These are phyloP conservation scores for Apodospora peruviana DNA, from an alignment of 495 filamentous ascomycete species.

Conservation along the genomic window DNA sequence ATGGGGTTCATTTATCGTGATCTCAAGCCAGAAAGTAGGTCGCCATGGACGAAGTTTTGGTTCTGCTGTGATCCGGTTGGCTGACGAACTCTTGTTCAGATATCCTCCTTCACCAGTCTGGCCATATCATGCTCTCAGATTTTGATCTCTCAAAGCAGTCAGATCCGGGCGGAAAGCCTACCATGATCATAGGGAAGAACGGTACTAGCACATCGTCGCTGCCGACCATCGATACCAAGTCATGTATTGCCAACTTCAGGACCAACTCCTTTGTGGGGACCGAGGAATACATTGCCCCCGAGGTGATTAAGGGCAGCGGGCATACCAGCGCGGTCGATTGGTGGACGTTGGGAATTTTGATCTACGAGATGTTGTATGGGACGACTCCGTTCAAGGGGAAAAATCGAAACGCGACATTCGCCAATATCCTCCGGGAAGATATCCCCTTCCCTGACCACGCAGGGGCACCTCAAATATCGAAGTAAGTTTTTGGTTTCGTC, in stretches of 20 bases:
- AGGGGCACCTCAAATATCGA: slow-evolving; percentile 78
- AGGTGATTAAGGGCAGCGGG: slow-evolving; percentile 97
- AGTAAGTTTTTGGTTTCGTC: slow-evolving; percentile 55
- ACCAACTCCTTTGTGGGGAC: slow-evolving; percentile 98
- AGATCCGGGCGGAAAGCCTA: slow-evolving; percentile 89
- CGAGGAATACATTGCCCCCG: slow-evolving; percentile 97
- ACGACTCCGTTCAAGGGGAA: slow-evolving; percentile 99
- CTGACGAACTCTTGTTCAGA: slow-evolving; percentile 47
- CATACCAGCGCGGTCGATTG: slow-evolving; percentile 98
- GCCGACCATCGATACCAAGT: slow-evolving; percentile 95
- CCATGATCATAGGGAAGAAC: slow-evolving; percentile 86
- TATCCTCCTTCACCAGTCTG: slow-evolving; percentile 94
- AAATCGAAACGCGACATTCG: slow-evolving; percentile 96
- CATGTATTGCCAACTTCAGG: slow-evolving; percentile 95
- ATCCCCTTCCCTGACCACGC: slow-evolving; percentile 89
- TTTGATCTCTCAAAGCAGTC: slow-evolving; percentile 98
- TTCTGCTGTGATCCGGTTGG: slow-evolving; percentile 2
- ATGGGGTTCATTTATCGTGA: slow-evolving; percentile 99
- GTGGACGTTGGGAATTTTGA: slow-evolving; percentile 96
- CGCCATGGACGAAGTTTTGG: not conserved
- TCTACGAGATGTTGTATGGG: slow-evolving; percentile 99
- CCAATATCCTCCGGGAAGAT: slow-evolving; percentile 92
- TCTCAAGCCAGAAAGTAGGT: slow-evolving; percentile 93
- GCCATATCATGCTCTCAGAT: slow-evolving; percentile 99
- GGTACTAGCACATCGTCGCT: slow-evolving; percentile 76